These are phyloP conservation scores for Papiliotrema laurentii DNA, from an alignment of 1,284 basidiomycete species.

Conservation along the genomic window DNA sequence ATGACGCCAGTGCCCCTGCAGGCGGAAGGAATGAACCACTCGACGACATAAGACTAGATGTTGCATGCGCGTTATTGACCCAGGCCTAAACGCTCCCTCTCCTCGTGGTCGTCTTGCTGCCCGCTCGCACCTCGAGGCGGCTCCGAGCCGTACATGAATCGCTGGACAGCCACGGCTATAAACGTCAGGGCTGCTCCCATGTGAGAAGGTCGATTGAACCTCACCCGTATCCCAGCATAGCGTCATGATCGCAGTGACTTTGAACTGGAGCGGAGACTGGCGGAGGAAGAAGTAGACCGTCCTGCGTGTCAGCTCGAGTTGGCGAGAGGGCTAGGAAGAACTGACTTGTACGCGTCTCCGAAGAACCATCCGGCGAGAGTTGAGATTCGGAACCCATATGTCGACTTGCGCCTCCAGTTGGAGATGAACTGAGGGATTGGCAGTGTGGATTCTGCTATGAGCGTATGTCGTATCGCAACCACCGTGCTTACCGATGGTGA, in stretches of 20 bases:
- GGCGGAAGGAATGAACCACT: no score
- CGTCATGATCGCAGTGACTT: slow-evolving; percentile 46
- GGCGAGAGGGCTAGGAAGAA: background rate
- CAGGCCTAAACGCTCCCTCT: slow-evolving; percentile 9
- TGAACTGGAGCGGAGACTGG: slow-evolving; percentile 50
- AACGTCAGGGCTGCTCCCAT: background rate
- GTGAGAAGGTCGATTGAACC: slow-evolving; percentile 2
- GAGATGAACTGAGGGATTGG: slow-evolving; percentile 54
- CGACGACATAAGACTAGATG: no score
- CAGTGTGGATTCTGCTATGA: slow-evolving; percentile 49
- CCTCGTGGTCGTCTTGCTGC: slow-evolving; percentile 7
- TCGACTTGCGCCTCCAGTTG: slow-evolving; percentile 50
- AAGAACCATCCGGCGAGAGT: slow-evolving; percentile 51
- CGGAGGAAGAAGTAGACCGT: slow-evolving; percentile 50
- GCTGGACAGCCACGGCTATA: slow-evolving; percentile 34
- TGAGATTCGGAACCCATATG: slow-evolving; percentile 51
- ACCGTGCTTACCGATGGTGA: slow-evolving; percentile 45
- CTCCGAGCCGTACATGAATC: slow-evolving; percentile 35
- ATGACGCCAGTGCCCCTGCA: no score
- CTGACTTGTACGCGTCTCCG: slow-evolving; percentile 48
- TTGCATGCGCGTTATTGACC: slow-evolving; percentile 11
- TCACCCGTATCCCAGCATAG: slow-evolving; percentile 44
- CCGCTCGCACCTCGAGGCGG: slow-evolving; percentile 18
- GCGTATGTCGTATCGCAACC: background rate
- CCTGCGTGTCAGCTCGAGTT: slow-evolving; percentile 14